Evolutionary conservation across 2,329 filamentous ascomycete species (phyloP), one percentile per base, ranked within the genome.

Genomic region (Pseudonectria foliicola): DNA sequence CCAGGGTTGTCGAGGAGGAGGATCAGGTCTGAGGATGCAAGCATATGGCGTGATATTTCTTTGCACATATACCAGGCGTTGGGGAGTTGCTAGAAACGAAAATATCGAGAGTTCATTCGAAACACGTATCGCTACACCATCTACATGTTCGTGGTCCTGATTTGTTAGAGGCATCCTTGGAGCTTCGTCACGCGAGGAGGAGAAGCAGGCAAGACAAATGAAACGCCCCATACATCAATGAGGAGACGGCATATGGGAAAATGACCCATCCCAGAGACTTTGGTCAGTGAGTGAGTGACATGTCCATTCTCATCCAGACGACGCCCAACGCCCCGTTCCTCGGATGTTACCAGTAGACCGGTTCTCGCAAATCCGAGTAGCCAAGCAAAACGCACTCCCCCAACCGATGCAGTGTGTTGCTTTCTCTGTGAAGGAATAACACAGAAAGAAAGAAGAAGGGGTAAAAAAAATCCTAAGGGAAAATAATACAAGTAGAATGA

Each of bases 1-100:
- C 87, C 8, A 74, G 71, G 43, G 68, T 94, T 13, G 55, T 85
- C n/a, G 79, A 84, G 46, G 71, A 69, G 28, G 72, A 68, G 0
- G 71, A 68, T 10, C 44, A 52, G 31, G 23, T 35, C n/a, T 54
- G 47, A 26, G 29, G 13, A 10, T 13, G 13, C 18, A 29, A 26
- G 27, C 14, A 15, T 37, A 27, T 31, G 37, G 41, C 35, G 15
- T 14, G 25, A 31, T 7, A 31, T 23, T n/a, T 27, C 10, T 34
- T 28, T 28, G 16, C n/a, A 14, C 15, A 27, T 21, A 34, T 35
- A 25, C 25, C 27, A 21, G 47, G 47, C 44, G 47, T 50, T 49
- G 26, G 27, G 46, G 46, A 43, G 43, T 27, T 33, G 18, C 18
- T 21, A 21, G 18, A 21, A 21, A 21, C 18, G 5, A 21, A 21